Base-by-base conservation (phyloP, 1,139 yeast genomes). In the Blastobotrys persicus region DNA sequence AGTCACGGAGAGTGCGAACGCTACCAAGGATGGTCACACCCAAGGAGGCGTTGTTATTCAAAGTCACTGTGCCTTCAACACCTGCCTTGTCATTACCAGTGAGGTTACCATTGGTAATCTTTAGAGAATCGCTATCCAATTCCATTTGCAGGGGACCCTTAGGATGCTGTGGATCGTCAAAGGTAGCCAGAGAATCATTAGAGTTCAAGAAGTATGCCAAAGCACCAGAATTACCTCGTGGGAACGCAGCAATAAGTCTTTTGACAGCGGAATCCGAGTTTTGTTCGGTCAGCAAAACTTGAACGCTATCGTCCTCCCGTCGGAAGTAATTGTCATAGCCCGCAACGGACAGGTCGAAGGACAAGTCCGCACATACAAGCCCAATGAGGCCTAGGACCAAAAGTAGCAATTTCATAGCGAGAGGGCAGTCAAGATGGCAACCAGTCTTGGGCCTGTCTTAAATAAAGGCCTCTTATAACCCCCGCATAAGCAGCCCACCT, bases 151-250 rank as follows among this genome's bases (percentile, higher is more conserved):
- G 39, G n/a, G 34, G 44, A 18, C 17, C 12, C 23, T 17, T 4
- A 13, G 49, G 46, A 3, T 33, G 17, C 28, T 34, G 42, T 7
- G 46, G 19, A 32, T 14, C 40, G 20, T 43, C 33, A 28, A 43
- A 43, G 16, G 46, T 43, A 20, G 46, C 42, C 46, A 43, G 23
- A 9, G 42, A 34, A 14, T 39, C 18, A 31, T 32, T 17, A 2
- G 45, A 11, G 18, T 42, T 32, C 18, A 41, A 12, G 5, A 49
- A 38, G 18, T 49, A 49, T 31, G 43, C 17, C 47, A 49, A 11
- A 14, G 50, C 52, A 1, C 52, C 52, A 11, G 52, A 42, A 34
- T 49, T 49, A 3, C 52, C 52, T 3, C 32, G 42, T 4, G 52
- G 52, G 23, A 49, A 49, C 4, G 52, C 52, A 4, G 50, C 50